Percentiles rank a stretch among this genome's conserved stretches.
Conservation (phyloP, 2,329 filamentous ascomycete species). For the Aspergillus fumigatiaffinis region DNA sequence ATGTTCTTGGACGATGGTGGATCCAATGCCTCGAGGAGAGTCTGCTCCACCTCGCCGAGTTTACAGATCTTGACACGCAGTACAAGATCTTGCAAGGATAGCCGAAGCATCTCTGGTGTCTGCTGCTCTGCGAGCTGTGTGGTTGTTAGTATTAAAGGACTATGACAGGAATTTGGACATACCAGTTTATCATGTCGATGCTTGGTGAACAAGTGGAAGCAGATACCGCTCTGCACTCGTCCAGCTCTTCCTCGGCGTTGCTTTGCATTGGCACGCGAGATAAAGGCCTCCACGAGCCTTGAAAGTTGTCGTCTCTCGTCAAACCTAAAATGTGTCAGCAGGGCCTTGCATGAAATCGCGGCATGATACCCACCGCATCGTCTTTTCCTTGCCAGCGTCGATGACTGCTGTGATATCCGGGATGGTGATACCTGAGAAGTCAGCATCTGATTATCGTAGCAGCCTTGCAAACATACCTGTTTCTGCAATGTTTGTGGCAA, state of each 20-base stretch:
- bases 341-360: neutral
- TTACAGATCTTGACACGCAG: conserved; percentile 98
- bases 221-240: conserved; percentile 89
- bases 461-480: conserved; percentile 56
- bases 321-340: conserved; percentile 53
- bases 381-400: conserved; percentile 93
- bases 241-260: conserved; percentile 91
- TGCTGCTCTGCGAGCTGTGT: conserved; percentile 79
- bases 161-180: conserved; percentile 10
- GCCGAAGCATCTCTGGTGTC: conserved; percentile 89
- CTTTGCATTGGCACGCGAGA: conserved; percentile 91
- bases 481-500: conserved; percentile 97
- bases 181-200: conserved; percentile 72
- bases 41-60: conserved; percentile 87
- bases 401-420: conserved; percentile 96
- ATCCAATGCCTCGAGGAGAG: conserved; percentile 80
- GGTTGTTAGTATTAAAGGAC: conserved; percentile 10
- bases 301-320: conserved; percentile 91
- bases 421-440: conserved; percentile 68
- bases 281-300: conserved; percentile 86
- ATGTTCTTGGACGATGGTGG: conserved; percentile 91
- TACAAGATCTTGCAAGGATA: conserved; percentile 90
- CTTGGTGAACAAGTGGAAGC: conserved; percentile 93
- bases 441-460: neutral
- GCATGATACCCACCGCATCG: conserved; percentile 59